Evolutionary conservation across 2,329 filamentous ascomycete genomes (phyloP), one percentile per base, ranked within the genome.

Genomic region (Colletotrichum caudatum): DNA sequence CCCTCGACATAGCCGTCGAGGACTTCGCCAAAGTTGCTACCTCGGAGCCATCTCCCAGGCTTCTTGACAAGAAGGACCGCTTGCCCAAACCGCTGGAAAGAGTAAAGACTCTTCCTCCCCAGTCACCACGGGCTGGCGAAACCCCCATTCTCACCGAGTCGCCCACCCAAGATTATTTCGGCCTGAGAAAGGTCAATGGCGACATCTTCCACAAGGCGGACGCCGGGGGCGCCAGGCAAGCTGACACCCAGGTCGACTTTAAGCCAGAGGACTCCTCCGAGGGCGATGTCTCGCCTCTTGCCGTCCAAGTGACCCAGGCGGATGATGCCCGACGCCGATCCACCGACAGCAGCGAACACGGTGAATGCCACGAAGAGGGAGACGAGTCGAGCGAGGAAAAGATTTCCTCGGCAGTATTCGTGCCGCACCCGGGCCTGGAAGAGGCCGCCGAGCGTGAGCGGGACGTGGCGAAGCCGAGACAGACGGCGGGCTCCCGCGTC

Each of bases 341-440:
- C 67, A 80, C 78, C 75, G 81, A 80, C 73, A 82, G 79, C 69
- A 80, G 80, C 61, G 83, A 82, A 48, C 76, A 74, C 73, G 78
- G 81, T 60, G 81, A 83, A 62, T 80, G 78, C 58, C 78, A 80
- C 60, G 84, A 86, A 73, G 86, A 88, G 57, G 84, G 82, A 23
- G 87, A 90, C 51, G 87, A 89, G 69, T 94, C 92, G 18, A 92
- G 93, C 69, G 91, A 93, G 78, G 93, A 96, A 80, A 93, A 95
- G 80, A 94, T 96, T 73, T 94, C 92, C n/a, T 95, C 93, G 41
- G 93, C 93, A 33, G 86, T 94, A 51, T 96, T 96, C 78, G 86
- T 94, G 59, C 93, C 93, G 53, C 93, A 95, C 82, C 90, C 93
- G 76, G 87, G 86, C 56, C 80, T 85, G 51, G 84, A 86, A 62